These are phyloP conservation scores for Syncephalastrum racemosum DNA, from an alignment of 371 early-diverging fungal genomes.

Conservation along the genomic window DNA sequence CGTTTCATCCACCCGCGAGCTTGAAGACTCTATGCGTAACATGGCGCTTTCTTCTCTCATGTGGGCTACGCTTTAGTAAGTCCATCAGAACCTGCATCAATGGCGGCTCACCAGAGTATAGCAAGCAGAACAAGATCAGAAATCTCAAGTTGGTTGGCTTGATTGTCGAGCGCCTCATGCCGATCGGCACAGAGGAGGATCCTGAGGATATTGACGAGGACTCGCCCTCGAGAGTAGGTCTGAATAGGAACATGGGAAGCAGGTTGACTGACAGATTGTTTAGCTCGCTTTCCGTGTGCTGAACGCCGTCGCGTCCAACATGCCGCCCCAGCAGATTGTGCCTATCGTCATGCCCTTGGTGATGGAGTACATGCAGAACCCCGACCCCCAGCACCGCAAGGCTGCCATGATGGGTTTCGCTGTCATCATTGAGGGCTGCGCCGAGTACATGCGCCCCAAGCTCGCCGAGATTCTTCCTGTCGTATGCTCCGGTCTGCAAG, in stretches of 20 bases:
- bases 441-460: slow-evolving; percentile 75
- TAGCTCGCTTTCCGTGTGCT: slow-evolving; percentile 66
- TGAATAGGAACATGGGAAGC: not conserved
- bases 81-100: slow-evolving; percentile 8
- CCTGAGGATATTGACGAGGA: slow-evolving; percentile 83
- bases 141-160: slow-evolving; percentile 73
- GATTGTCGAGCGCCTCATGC: slow-evolving; percentile 74
- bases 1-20: slow-evolving; percentile 60
- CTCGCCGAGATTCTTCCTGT: slow-evolving; percentile 71
- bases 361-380: slow-evolving; percentile 69
- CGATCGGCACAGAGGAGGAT: slow-evolving; percentile 80
- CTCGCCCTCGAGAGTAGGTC: slow-evolving; percentile 58
- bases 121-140: slow-evolving; percentile 74
- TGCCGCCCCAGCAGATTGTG: slow-evolving; percentile 86
- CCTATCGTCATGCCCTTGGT: slow-evolving; percentile 73
- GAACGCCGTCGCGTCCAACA: slow-evolving; percentile 71
- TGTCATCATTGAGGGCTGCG: slow-evolving; percentile 80
- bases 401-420: slow-evolving; percentile 86
- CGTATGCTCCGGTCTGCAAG: slow-evolving; percentile 75
- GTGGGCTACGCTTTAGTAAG: slow-evolving; percentile 76
- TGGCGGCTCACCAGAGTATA: slow-evolving; percentile 7
- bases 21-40: slow-evolving; percentile 69
- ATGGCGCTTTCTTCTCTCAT: slow-evolving; percentile 79
- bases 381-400: slow-evolving; percentile 70
- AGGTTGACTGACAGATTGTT: not conserved